A percentile compares a stretch with the other conserved stretches of the same genome.
phyloP scores from a whole-genome alignment of 495 filamentous ascomycete genomes.

The Cryomyces minteri region DNA sequence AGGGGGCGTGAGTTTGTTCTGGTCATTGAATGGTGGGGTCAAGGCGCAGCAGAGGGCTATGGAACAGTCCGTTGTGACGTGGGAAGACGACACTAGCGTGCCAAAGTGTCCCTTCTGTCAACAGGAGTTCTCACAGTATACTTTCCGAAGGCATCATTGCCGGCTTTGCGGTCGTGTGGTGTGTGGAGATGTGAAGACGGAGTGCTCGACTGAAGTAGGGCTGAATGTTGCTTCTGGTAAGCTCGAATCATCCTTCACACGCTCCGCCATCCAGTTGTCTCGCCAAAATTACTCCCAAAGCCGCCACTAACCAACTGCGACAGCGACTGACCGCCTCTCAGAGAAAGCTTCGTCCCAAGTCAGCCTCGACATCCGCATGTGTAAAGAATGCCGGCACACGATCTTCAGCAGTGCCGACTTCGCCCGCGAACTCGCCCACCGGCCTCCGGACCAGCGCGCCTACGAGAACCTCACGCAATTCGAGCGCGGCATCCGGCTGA shows the following conservation, averaged over 20 bases:
- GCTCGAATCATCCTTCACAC: slow-evolving; percentile 11
- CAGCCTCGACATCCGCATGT: slow-evolving; percentile 72
- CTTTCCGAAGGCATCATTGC: slow-evolving; percentile 85
- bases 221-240: slow-evolving; percentile 56
- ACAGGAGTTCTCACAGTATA: slow-evolving; percentile 80
- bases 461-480: slow-evolving; percentile 85
- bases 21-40: slow-evolving; percentile 32
- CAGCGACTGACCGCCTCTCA: slow-evolving; percentile 28
- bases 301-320: slow-evolving; percentile 7
- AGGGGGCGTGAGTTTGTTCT: slow-evolving; percentile 28
- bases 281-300: background rate
- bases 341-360: slow-evolving; percentile 45
- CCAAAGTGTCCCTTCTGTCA: slow-evolving; percentile 77
- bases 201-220: slow-evolving; percentile 68
- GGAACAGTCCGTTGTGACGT: slow-evolving; percentile 82
- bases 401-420: slow-evolving; percentile 80
- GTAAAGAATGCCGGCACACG: slow-evolving; percentile 69
- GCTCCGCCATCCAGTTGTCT: background rate
- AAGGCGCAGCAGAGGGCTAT: slow-evolving; percentile 55
- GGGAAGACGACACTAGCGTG: slow-evolving; percentile 83
- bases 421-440: slow-evolving; percentile 41
- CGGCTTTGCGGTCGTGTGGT: slow-evolving; percentile 84
- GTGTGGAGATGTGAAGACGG: slow-evolving; percentile 68
- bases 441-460: slow-evolving; percentile 57
- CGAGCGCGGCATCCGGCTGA: slow-evolving; percentile 65